Conservation (phyloP, 345 rosid species). For the Passiflora organensis region DNA sequence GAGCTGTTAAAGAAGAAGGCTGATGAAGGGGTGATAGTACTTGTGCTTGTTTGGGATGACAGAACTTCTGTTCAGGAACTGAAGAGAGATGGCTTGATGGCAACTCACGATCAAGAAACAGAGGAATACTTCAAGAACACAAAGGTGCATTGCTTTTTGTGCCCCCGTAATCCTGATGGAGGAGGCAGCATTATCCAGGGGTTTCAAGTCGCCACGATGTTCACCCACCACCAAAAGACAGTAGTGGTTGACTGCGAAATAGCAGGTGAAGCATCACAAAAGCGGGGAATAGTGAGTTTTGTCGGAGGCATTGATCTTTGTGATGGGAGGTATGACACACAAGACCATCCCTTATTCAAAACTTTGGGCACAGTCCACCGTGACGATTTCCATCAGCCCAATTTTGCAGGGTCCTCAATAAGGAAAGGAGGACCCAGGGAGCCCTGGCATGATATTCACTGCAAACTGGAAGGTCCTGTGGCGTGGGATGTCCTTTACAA, state of each 20-base stretch:
- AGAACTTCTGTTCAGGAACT: constrained; percentile 48
- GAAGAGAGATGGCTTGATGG: constrained; percentile 60
- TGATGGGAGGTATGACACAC: constrained; percentile 74
- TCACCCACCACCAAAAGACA: constrained; percentile 78
- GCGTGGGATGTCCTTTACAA: constrained; percentile 89
- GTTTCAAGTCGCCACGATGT: constrained; percentile 41
- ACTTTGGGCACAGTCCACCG: constrained; percentile 46
- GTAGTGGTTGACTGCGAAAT: constrained; percentile 54
- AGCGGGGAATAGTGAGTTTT: constrained; percentile 63
- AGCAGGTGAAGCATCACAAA: constrained; percentile 10
- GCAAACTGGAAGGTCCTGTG: constrained; percentile 75
- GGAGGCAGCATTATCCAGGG: constrained; percentile 44
- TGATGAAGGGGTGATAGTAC: constrained; percentile 48
- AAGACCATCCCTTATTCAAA: constrained; percentile 59
- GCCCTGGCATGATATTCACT: constrained; percentile 96
- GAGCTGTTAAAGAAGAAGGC: constrained; percentile 60
- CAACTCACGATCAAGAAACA: constrained; percentile 70
- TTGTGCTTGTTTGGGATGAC: constrained; percentile 82
- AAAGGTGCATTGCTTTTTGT: constrained; percentile 53
- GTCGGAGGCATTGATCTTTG: constrained; percentile 92
- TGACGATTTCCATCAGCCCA: constrained; percentile 83
- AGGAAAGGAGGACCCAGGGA: constrained; percentile 85
- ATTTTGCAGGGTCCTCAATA: constrained; percentile 50
- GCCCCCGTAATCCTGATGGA: constrained; percentile 57
- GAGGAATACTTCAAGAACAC: constrained; percentile 41